These are phyloP conservation scores for Lentithecium fluviatile DNA, from an alignment of 495 filamentous ascomycete species.

Conservation along the genomic window DNA sequence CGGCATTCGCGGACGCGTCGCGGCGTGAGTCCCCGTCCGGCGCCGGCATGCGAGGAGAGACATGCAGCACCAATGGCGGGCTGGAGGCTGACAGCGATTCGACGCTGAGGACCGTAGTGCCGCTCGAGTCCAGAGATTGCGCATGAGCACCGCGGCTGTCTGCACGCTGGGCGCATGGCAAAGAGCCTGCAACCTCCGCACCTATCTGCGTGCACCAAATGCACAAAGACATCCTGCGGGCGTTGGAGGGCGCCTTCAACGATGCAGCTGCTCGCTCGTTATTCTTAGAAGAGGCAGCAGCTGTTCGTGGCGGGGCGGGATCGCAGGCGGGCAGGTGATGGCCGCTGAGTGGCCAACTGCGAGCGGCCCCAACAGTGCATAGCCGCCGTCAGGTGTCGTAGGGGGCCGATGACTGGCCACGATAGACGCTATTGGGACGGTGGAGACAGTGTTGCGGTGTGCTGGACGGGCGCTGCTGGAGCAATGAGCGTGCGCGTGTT, in stretches of 20 bases:
- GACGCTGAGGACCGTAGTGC: too few relatives aligned
- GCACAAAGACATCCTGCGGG: too few relatives aligned
- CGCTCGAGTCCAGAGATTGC: not conserved
- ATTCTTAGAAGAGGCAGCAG: slow-evolving; percentile 13
- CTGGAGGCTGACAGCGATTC: not conserved
- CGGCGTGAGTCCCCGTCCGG: not conserved
- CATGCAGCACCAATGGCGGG: not conserved
- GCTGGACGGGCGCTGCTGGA: not conserved
- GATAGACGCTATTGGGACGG: slow-evolving; percentile 11
- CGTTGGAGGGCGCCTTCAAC: too few relatives aligned
- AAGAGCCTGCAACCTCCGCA: not conserved
- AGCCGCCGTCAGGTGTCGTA: not conserved
- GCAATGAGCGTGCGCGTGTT: slow-evolving; percentile 25
- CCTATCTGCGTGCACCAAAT: too few relatives aligned
- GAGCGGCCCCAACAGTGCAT: not conserved
- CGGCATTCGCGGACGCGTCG: not conserved
- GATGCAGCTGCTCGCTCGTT: not conserved
- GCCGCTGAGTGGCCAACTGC: slow-evolving; percentile 19
- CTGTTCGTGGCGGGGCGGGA: not conserved
- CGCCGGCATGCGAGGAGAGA: not conserved
- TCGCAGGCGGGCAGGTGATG: not conserved
- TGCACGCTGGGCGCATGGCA: too few relatives aligned
- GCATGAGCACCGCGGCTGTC: not conserved
- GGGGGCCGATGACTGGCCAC: slow-evolving; percentile 4
- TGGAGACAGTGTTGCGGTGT: slow-evolving; percentile 14